Evolutionary conservation across 1,284 basidiomycete genomes (phyloP).

Genomic region (Ganoderma multipileum): DNA sequence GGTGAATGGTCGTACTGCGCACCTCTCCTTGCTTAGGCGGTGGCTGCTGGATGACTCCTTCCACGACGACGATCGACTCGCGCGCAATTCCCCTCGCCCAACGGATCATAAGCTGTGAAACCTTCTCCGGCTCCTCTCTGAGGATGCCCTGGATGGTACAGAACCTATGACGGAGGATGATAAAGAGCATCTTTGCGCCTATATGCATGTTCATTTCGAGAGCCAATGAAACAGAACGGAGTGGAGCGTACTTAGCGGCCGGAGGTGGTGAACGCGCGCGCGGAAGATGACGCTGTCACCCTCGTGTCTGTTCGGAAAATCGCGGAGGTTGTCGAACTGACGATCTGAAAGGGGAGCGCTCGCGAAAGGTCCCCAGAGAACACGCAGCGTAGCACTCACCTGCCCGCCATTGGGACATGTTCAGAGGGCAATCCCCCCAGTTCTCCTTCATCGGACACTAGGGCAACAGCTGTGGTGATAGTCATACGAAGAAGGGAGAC

Average conservation of each 20-base stretch:
- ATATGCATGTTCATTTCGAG: conserved; percentile 3
- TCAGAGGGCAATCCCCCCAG: conserved; percentile 69
- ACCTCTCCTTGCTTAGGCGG: conserved; percentile 61
- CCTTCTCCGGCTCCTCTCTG: conserved; percentile 55
- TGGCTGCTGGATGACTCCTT: conserved; percentile 49
- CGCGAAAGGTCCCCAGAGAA: background rate
- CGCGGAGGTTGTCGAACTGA: conserved; percentile 25
- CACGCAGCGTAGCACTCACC: conserved; percentile 12
- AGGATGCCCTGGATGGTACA: conserved; percentile 71
- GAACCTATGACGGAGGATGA: conserved; percentile 66
- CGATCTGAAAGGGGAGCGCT: conserved; percentile 43
- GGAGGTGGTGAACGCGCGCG: conserved; percentile 68
- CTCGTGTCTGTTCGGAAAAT: conserved; percentile 41
- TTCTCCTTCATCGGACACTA: conserved; percentile 66
- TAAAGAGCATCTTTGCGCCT: conserved; percentile 67
- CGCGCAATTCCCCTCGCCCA: conserved; percentile 62
- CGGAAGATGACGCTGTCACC: conserved; percentile 63
- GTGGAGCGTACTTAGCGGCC: conserved; percentile 55
- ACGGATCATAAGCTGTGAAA: conserved; percentile 77
- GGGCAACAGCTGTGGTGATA: background rate
- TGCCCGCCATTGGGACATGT: conserved; percentile 39
- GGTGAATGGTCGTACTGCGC: conserved; percentile 56
- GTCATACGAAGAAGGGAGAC: background rate
- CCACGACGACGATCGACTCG: conserved; percentile 71
- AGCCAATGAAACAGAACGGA: background rate